Evolutionary conservation across 352 stramenopile species (phyloP).

Genomic region (Globisporangium splendens): DNA sequence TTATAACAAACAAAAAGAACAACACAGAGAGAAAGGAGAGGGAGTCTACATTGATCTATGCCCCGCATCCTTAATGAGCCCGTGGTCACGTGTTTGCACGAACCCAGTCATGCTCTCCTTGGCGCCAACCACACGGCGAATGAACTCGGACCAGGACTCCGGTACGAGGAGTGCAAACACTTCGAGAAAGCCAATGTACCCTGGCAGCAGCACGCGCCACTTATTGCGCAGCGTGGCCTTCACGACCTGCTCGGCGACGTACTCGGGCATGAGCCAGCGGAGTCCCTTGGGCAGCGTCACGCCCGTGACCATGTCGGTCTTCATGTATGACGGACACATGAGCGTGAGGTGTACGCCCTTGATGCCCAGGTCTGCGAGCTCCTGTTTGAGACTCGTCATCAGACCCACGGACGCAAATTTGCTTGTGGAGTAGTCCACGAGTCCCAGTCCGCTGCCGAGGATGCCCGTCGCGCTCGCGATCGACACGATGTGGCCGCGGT

Average conservation of each 20-base stretch:
- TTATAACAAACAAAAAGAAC: too few relatives aligned
- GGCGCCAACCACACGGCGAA: background rate
- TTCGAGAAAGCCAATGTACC: slow-evolving; percentile 28
- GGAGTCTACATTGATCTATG: too few relatives aligned
- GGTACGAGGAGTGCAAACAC: slow-evolving; percentile 28
- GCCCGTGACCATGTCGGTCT: slow-evolving; percentile 60
- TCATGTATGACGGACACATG: slow-evolving; percentile 54
- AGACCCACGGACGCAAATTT: slow-evolving; percentile 39
- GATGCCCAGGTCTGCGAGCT: slow-evolving; percentile 36
- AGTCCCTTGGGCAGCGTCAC: slow-evolving; percentile 32
- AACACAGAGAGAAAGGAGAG: too few relatives aligned
- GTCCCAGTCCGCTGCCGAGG: slow-evolving; percentile 22
- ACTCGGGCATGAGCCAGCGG: slow-evolving; percentile 37
- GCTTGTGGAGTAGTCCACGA: slow-evolving; percentile 43
- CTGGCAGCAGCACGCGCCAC: slow-evolving; percentile 35
- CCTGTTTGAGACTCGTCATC: slow-evolving; percentile 42
- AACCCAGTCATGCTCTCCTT: background rate
- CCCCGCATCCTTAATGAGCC: background rate
- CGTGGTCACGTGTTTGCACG: background rate
- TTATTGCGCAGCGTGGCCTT: slow-evolving; percentile 43
- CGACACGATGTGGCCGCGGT: slow-evolving; percentile 42
- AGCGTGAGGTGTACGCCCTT: slow-evolving; percentile 44
- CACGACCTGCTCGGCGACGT: slow-evolving; percentile 41
- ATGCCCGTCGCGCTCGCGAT: slow-evolving; percentile 37
- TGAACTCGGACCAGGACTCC: slow-evolving; percentile 13